Base-by-base conservation (phyloP, 768 basidiomycete species). In the Goffeauzyma gilvescens region DNA sequence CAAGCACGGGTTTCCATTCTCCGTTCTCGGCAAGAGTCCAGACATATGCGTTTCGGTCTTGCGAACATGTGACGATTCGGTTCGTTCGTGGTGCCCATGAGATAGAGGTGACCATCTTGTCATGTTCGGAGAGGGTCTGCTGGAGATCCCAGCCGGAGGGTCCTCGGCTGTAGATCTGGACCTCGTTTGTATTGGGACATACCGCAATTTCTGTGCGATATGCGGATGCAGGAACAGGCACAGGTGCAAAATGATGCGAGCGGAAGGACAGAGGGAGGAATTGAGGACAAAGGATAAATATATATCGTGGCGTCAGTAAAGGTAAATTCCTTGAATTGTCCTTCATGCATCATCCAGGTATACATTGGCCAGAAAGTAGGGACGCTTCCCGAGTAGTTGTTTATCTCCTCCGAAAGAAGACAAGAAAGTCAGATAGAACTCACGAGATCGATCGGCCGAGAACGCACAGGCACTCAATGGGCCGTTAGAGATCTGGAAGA, bases 1-100 rank as follows among this genome's bases (percentile, higher is more conserved):
- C 93, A n/a, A 98, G 72, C 2, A 87, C 90, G 3, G 93, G 93
- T 66, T 89, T 87, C 93, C 93, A 98, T 33, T 69, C 72, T 5
- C 83, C 83, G 45, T 71, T 68, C 1, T 76, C 69, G 53, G 87
- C 81, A 22, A 73, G 69, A 42, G 84, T 79, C 93, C 93, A 98
- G 24, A 98, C 93, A 58, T 98, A 98, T 27, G 93, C 90, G 60
- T 98, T 98, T 41, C 93, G 71, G 61, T 98, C 93, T 62, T 98
- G 90, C n/a, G 89, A 90, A 54, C 86, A 84, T 10, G 93, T 96
- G 20, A 98, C 90, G 66, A 98, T 90, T 33, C 84, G 80, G 66
- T 96, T 95, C 35, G 93, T 86, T 52, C 75, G 74, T 14, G 89
- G 87, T 10, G 89, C 93, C 93, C 93, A 98, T 63, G 95, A 89